Base-by-base conservation (phyloP, 2,329 filamentous ascomycete genomes). In the Phialemonium atrogriseum region DNA sequence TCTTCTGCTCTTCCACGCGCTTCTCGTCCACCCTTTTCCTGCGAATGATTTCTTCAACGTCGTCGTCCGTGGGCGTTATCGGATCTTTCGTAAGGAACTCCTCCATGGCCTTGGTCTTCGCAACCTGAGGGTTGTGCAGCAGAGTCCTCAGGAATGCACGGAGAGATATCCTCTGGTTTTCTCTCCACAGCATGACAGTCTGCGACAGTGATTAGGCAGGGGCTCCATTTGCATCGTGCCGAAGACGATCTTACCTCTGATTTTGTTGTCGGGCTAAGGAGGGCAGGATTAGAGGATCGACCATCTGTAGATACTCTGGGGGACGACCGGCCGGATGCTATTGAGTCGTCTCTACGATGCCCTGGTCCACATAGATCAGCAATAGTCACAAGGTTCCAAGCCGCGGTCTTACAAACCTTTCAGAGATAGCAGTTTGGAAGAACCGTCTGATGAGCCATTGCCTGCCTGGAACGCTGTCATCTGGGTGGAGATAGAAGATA, bases 161-260 rank as follows among this genome's bases (percentile, higher is more conserved):
- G 5, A 98, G 66, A 2, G 89, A 96, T 12, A 96, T 83, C 43
- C 91, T 76, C 58, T 96, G 91, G 44, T 77, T 82, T 60, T 98
- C 91, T 24, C 91, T 75, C 62, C 83, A 88, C 11, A 96, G 63
- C 1, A 75, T 60, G 4, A 84, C 56, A 14, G 45, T 41, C 38
- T 49, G 24, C 5, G 15, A 33, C 11, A 11, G n/a, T 12, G 4
- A 16, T 23, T 8, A 46, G 47, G 27, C n/a, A n/a, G n/a, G n/a
- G n/a, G n/a, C n/a, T n/a, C n/a, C n/a, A n/a, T n/a, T n/a, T n/a
- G n/a, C n/a, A n/a, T n/a, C n/a, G n/a, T n/a, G n/a, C n/a, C n/a
- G n/a, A n/a, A n/a, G n/a, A n/a, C n/a, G n/a, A n/a, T n/a, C 47
- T 39, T 35, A 49, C 44, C 38, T 50, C 52, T 35, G 43, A n/a